Evolutionary conservation across 805 yeast species (phyloP), one percentile per base, ranked within the genome.

Genomic region (Saturnispora halmiae): DNA sequence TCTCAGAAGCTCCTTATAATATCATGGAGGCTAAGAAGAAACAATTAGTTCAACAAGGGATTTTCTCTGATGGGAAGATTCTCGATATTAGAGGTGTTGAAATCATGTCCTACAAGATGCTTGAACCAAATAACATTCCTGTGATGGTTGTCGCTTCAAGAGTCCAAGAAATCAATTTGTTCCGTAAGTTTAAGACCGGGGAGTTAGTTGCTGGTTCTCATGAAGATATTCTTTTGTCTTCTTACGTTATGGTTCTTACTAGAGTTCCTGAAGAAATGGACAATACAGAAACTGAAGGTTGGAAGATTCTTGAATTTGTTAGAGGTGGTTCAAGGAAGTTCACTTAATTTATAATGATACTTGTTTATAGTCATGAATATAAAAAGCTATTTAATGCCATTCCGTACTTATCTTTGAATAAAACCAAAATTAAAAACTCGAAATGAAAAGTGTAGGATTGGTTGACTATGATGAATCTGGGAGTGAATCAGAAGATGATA

Each of bases 191-290:
- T 47, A 88, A 88, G 67, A 82, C 96, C 25, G 95, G 94, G 38
- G 94, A 90, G 63, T 72, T 92, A 41, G 94, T 88, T 41, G 98
- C 97, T 7, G 99, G 98, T 54, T 77, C 87, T 25, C 95, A 87
- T 57, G 95, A 88, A 54, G 87, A 87, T 62, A 85, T 92, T 51
- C 77, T 85, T 61, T 73, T 85, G 72, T 79, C 94, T 53, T 80
- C 94, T n/a, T 92, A 92, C 59, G 97, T 95, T 31, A 77, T 92
- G 87, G 98, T 90, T 18, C 68, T 92, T 52, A 87, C 98, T 15
- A 77, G 98, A 62, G 69, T 84, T 39, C 87, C 96, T 3, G 98
- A 88, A 61, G 87, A 88, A 46, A 77, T 92, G 56, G 95, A 79
- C 47, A 83, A 92, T 59, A 72, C 75, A 40, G 88, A 79, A 55